Base-by-base conservation (phyloP, 1,139 yeast species). In the Wickerhamiella pararugosa region DNA sequence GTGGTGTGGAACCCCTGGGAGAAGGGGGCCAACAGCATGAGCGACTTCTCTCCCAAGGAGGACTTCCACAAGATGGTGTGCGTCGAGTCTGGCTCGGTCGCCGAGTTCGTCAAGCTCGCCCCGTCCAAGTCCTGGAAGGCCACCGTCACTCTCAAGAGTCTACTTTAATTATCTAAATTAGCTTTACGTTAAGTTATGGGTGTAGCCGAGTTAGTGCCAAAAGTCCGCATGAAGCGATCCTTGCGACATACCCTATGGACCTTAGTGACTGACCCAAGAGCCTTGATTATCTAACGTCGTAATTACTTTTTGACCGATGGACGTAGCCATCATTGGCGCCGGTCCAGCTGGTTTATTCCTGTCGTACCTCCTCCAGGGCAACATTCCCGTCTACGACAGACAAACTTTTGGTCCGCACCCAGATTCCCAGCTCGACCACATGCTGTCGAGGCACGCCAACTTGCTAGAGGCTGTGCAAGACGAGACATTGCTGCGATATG, bases 1-100 rank as follows among this genome's bases (percentile, higher is more conserved):
- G 97, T 90, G 40, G 96, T 90, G 43, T 90, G 98, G 98, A 90
- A 90, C 60, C 98, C 98, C 26, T 90, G 97, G 98, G 67, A 73
- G 51, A 73, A 79, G 43, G 82, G 81, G 59, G 75, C 92, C 25
- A 68, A 64, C 28, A 79, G 79, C 1, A 81, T 90, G 87, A 77
- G 67, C 32, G 98, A 90, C 61, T 90, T 87, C 58, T 71, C 69
- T 53, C 98, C 98, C 42, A 84, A 82, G 57, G 60, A 65, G 42
- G 97, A 95, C 4, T 90, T 70, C 65, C 70, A 76, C 52, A 68
- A 77, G 40, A 87, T 90, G 97, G 73, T 90, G 46, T 90, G 98
- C 63, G 73, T 90, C 43, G 98, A 90, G 62, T 92, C 95, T 2
- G 98, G 98, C 33, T 70, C 78, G 51, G 97, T 90, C 36, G 70